Evolutionary conservation across 1,284 basidiomycete species (phyloP), one percentile per base, ranked within the genome.

Genomic region (Marasmius fiardii): DNA sequence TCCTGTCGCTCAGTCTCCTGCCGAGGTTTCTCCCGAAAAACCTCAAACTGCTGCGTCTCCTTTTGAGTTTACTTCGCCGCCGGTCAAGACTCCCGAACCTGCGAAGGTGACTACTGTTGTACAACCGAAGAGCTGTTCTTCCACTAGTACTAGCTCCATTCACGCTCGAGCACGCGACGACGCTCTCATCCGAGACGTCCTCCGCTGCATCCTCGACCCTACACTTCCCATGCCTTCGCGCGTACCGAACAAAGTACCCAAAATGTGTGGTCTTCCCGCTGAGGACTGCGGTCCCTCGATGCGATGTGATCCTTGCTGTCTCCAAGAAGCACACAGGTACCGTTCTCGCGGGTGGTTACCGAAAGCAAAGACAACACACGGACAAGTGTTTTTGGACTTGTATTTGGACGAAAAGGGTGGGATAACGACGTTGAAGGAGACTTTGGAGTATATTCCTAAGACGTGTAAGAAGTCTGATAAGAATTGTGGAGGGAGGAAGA

Each of bases 381-480:
- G 26, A 49, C 47, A 49, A 26, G 31, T 49, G 47, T 31, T 49
- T 49, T 20, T 49, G 47, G 47, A 49, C n/a, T 8, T 16, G 28
- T 14, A 26, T 8, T 31, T 49, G 26, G 8, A 16, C 4, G 26
- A 20, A 16, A 1, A 12, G 26, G 18, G 26, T n/a, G 4, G 4
- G 28, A 26, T 20, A n/a, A 49, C 47, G 4, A 49, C 44, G 10
- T 23, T 49, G 28, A 12, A 12, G 10, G 47, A 49, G 14, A 18
- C 31, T 24, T 18, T 33, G 4, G 1, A 12, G 14, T 49, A n/a
- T 49, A 31, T 49, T 6, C 26, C 47, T 2, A 49, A 49, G 26
- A 7, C 16, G 11, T 49, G 47, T 33, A 49, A 49, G 16, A 49
- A 49, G 26, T 31, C 26, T 2, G 28, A n/a, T 18, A 31, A 33